Conservation (phyloP, 345 rosid genomes). For the Syzygium aromaticum region DNA sequence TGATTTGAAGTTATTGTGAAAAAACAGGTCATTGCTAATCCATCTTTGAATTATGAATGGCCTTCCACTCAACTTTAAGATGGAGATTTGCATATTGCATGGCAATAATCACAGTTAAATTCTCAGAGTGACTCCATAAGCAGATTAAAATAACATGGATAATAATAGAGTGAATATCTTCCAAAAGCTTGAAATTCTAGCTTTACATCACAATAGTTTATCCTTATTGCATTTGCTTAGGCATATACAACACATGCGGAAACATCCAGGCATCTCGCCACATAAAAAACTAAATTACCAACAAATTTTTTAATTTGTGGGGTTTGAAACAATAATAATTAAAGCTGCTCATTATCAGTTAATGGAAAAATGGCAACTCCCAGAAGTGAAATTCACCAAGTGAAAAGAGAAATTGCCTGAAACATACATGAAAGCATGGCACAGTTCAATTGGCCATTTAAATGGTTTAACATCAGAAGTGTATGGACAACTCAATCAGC, state of each 20-base stretch:
- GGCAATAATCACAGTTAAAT: background rate
- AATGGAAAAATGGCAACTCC: background rate
- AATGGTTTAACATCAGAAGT: background rate
- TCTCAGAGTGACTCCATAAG: background rate
- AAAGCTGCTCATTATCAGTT: background rate
- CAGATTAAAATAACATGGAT: background rate
- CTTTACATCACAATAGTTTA: background rate
- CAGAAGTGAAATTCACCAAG: background rate
- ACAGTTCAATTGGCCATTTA: background rate
- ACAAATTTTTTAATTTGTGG: background rate
- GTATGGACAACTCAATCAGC: background rate
- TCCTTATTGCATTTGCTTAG: background rate
- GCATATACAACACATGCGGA: background rate
- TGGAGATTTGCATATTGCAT: background rate
- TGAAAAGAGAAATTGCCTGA: background rate
- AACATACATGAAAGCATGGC: background rate
- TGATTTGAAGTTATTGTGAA: background rate
- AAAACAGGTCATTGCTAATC: background rate
- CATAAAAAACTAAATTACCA: background rate
- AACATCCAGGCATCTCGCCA: background rate
- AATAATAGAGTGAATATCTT: background rate
- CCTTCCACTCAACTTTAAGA: background rate
- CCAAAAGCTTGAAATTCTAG: background rate
- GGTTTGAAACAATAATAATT: background rate
- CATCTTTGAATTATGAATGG: background rate